These are phyloP conservation scores for Fusarium multiceps DNA, from an alignment of 2,329 filamentous ascomycete species.

Conservation along the genomic window DNA sequence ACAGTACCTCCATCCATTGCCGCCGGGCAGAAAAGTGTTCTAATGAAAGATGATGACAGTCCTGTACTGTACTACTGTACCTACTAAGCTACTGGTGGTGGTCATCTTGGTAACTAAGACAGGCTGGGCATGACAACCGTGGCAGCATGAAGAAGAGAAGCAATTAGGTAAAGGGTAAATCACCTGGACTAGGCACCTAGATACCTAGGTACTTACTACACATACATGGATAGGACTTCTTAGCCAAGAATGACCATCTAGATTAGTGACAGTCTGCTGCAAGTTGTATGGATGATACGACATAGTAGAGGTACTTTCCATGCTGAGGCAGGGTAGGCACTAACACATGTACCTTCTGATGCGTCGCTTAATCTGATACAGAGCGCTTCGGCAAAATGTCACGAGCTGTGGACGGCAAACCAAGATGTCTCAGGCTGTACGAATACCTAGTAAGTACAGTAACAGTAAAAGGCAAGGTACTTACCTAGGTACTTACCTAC, in stretches of 20 bases:
- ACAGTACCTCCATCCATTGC: background rate
- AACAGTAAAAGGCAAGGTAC: too few species aligned
- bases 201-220: background rate
- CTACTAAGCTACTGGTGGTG: background rate
- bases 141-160: background rate
- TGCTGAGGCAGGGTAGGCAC: too few species aligned
- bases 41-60: background rate
- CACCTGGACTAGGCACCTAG: background rate
- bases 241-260: slow-evolving; percentile 10
- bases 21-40: background rate
- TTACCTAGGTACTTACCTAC: too few species aligned
- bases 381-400: slow-evolving; percentile 21
- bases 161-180: slow-evolving; percentile 2
- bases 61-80: background rate
- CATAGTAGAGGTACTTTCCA: background rate
- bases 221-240: background rate
- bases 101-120: background rate
- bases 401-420: background rate
- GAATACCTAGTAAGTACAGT: too few species aligned
- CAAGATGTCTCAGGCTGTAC: background rate
- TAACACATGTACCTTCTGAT: background rate
- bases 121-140: slow-evolving; percentile 14
- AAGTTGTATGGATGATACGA: background rate
- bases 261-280: slow-evolving; percentile 3
- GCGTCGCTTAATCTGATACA: slow-evolving; percentile 35